Conservation (phyloP, 805 yeast genomes). For the Lipomyces lipofer region DNA sequence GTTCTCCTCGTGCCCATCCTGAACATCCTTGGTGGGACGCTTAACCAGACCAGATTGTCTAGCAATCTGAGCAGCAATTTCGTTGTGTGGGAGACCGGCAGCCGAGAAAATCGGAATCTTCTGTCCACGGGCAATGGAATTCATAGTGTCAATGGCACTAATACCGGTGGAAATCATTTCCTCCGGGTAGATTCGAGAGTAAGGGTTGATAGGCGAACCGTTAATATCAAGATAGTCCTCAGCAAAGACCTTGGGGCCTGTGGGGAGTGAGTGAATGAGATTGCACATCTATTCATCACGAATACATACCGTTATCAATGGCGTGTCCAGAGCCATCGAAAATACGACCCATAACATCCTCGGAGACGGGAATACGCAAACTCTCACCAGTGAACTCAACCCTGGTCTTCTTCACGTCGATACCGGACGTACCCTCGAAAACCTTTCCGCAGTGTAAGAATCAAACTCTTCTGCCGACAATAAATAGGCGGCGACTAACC, state of each 20-base stretch:
- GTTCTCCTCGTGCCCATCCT: conserved; percentile 99
- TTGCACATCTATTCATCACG: background rate
- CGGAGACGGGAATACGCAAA: conserved; percentile 90
- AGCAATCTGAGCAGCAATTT: conserved; percentile 99
- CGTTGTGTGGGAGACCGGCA: conserved; percentile 98
- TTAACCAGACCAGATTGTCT: conserved; percentile 96
- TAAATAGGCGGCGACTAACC: conserved; percentile 35
- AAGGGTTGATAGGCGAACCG: conserved; percentile 98
- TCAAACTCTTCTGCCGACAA: background rate
- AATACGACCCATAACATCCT: conserved; percentile 95
- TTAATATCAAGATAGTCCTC: conserved; percentile 98
- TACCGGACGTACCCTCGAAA: conserved; percentile 98
- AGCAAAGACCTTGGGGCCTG: conserved; percentile 95
- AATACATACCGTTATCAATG: conserved; percentile 62
- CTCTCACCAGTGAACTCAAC: conserved; percentile 97
- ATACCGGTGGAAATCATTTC: conserved; percentile 99
- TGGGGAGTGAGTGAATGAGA: background rate
- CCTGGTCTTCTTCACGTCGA: conserved; percentile 95
- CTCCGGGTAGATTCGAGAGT: conserved; percentile 97
- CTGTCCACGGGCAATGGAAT: conserved; percentile 99
- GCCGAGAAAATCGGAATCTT: conserved; percentile 99
- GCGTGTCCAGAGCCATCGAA: conserved; percentile 99
- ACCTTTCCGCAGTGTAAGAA: conserved; percentile 45
- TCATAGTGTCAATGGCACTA: conserved; percentile 98
- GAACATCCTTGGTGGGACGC: conserved; percentile 98